phyloP scores from a whole-genome alignment of 768 basidiomycete species.

The Tulasnella sp. region DNA sequence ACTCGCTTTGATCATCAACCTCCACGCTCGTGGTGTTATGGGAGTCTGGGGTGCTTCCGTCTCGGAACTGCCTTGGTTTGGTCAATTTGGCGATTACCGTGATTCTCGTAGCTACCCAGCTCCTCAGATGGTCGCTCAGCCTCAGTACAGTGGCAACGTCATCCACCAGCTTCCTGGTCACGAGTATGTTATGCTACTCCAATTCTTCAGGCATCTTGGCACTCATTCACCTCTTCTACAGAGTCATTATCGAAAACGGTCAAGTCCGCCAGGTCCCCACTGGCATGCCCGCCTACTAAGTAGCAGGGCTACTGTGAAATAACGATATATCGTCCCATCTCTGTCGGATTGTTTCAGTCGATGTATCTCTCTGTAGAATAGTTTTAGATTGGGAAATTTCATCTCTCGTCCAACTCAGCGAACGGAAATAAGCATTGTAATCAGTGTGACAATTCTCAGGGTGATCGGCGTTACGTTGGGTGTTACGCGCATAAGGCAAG shows the following conservation, averaged over 20 bases:
- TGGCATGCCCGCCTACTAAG: slow-evolving; percentile 4
- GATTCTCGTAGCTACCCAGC: background rate
- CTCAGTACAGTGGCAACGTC: slow-evolving; percentile 17
- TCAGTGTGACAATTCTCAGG: background rate
- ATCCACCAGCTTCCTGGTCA: slow-evolving; percentile 25
- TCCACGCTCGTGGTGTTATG: slow-evolving; percentile 18
- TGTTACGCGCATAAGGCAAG: background rate
- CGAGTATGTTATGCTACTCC: slow-evolving; percentile 4
- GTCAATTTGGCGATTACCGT: slow-evolving; percentile 8
- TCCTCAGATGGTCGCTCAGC: background rate
- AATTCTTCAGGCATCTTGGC: background rate
- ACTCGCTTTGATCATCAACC: slow-evolving; percentile 19
- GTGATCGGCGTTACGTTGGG: background rate
- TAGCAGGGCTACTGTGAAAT: background rate
- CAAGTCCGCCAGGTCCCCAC: slow-evolving; percentile 23
- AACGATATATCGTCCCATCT: background rate
- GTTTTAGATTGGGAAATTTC: background rate
- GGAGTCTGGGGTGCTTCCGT: slow-evolving; percentile 24
- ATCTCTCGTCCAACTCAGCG: background rate
- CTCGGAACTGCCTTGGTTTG: slow-evolving; percentile 28
- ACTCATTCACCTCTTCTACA: background rate
- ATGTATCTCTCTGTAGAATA: background rate
- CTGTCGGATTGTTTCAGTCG: background rate
- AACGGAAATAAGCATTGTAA: background rate
- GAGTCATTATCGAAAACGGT: slow-evolving; percentile 25